A percentile compares a stretch with the other conserved stretches of the same genome.
Evolutionary conservation across 108 stramenopile species (phyloP).

Genomic region (Cyclotella sp.): DNA sequence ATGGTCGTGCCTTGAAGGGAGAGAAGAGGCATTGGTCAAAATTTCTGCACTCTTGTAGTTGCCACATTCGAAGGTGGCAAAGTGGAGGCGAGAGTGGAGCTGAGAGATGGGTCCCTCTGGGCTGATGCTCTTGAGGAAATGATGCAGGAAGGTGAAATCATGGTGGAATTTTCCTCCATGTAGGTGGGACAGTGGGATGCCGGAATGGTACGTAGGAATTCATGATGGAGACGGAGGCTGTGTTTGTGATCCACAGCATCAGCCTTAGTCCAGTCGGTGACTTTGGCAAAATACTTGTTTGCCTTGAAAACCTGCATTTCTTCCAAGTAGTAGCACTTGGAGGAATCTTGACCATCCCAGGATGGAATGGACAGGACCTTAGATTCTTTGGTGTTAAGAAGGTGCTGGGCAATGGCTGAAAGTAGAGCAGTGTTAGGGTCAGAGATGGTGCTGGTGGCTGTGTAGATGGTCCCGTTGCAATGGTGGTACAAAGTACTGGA

Average conservation of each 20-base stretch:
- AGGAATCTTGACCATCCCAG: background rate
- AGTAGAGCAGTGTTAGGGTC: background rate
- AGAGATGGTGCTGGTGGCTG: background rate
- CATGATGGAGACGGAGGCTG: background rate
- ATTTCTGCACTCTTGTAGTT: background rate
- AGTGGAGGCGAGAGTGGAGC: background rate
- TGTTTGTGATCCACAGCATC: background rate
- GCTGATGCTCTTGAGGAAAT: background rate
- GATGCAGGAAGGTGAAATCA: background rate
- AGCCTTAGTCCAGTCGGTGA: constrained; percentile 6
- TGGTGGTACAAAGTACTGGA: too few relatives aligned
- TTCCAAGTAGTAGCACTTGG: background rate
- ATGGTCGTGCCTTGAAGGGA: background rate
- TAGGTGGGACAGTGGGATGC: background rate
- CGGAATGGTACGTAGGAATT: background rate
- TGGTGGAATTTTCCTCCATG: background rate
- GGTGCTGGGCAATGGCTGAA: background rate
- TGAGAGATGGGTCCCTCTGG: background rate
- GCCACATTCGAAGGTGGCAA: background rate
- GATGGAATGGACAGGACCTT: background rate
- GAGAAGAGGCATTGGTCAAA: background rate
- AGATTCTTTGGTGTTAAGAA: background rate
- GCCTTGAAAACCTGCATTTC: background rate
- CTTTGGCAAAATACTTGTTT: background rate
- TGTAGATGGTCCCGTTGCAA: too few relatives aligned